Conservation (phyloP, 2,329 filamentous ascomycete species). For the Macrophomina tecta region DNA sequence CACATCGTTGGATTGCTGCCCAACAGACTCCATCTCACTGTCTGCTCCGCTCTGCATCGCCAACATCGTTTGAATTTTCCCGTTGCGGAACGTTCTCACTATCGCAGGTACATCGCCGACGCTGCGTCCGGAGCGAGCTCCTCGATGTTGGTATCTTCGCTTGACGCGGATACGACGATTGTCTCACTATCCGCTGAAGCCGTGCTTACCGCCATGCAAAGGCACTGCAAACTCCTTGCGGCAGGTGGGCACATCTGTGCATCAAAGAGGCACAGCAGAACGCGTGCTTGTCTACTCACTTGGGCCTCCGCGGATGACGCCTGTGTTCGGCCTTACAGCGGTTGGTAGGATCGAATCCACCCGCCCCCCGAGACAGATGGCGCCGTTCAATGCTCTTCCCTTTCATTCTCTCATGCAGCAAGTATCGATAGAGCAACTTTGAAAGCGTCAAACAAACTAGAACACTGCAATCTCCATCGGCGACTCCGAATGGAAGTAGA, state of each 20-base stretch:
- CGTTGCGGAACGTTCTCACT: not conserved
- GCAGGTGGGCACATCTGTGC: not conserved
- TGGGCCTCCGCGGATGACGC: no score
- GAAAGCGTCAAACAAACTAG: no score
- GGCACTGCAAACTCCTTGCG: not conserved
- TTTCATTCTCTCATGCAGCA: no score
- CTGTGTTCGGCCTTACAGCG: no score
- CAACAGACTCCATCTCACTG: not conserved
- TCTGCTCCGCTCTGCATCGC: not conserved
- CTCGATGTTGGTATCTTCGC: not conserved
- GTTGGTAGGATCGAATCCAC: no score
- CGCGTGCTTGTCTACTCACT: not conserved
- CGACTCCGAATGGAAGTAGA: no score
- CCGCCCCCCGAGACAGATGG: not conserved
- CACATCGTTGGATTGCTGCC: not conserved
- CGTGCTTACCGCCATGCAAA: not conserved
- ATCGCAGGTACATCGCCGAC: not conserved
- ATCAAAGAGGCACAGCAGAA: conserved; percentile 1
- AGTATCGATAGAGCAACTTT: no score
- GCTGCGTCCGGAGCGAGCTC: not conserved
- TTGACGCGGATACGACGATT: not conserved
- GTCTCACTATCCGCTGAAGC: not conserved
- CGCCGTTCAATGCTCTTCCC: no score
- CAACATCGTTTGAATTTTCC: not conserved
- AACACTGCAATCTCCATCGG: no score